Conservation (phyloP, 1,284 basidiomycete species). For the Tilletia walkeri region DNA sequence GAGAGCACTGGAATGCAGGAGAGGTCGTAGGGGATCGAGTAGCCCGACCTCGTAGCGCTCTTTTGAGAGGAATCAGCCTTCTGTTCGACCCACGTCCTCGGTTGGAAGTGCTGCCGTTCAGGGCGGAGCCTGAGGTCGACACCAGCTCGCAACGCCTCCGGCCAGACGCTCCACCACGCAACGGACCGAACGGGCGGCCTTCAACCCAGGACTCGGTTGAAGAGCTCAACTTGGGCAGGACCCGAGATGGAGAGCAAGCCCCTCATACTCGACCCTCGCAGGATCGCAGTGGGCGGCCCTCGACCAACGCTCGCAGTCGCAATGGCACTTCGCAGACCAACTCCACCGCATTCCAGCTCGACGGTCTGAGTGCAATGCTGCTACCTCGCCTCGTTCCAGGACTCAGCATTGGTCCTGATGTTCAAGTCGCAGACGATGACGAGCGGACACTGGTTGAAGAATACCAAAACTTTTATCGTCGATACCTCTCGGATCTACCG, state of each 20-base stretch:
- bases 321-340: background rate
- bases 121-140: background rate
- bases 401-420: conserved; percentile 13
- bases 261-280: background rate
- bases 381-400: conserved; percentile 16
- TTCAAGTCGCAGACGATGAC: conserved; percentile 9
- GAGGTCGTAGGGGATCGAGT: conserved; percentile 30
- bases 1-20: conserved; percentile 30
- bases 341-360: background rate
- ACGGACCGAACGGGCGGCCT: background rate
- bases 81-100: conserved; percentile 30
- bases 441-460: conserved; percentile 13
- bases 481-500: conserved; percentile 2
- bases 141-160: background rate
- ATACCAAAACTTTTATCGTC: conserved; percentile 5
- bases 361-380: conserved; percentile 12
- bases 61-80: conserved; percentile 27
- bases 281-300: background rate
- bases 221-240: background rate
- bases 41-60: conserved; percentile 27
- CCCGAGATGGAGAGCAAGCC: background rate
- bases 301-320: background rate
- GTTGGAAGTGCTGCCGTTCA: conserved; percentile 29
- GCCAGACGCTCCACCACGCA: background rate
- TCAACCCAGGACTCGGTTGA: background rate